phyloP scores from a whole-genome alignment of 2,329 filamentous ascomycete species.

The Aaosphaeria arxii region DNA sequence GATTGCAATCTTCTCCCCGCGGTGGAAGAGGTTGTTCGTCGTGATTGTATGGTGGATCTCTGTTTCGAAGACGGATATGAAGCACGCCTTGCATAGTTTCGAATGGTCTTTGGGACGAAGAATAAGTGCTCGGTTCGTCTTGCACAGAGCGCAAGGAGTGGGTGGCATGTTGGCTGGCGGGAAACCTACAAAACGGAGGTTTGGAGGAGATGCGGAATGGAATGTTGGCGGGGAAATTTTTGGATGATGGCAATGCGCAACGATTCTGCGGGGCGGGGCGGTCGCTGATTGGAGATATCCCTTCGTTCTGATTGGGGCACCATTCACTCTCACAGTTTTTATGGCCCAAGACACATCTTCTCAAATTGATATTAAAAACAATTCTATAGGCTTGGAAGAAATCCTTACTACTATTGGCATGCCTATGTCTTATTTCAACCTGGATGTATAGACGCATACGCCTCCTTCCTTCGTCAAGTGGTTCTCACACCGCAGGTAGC shows the following conservation, averaged over 20 bases:
- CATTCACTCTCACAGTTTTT: too few species aligned
- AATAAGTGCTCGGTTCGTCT: conserved; percentile 75
- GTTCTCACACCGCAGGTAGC: too few species aligned
- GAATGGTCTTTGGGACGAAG: conserved; percentile 93
- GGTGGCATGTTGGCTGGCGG: conserved; percentile 63
- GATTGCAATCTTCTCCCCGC: conserved; percentile 85
- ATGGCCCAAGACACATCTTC: too few species aligned
- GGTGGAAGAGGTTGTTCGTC: conserved; percentile 74
- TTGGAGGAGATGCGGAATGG: not conserved
- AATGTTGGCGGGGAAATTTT: conserved; percentile 2
- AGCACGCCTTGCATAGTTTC: conserved; percentile 88
- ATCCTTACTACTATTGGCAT: too few species aligned
- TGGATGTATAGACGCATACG: too few species aligned
- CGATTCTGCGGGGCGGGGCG: conserved; percentile 2
- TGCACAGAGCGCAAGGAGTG: conserved; percentile 71
- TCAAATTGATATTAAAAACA: too few species aligned
- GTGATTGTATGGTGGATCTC: conserved; percentile 93
- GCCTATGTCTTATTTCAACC: too few species aligned
- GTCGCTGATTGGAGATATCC: not conserved
- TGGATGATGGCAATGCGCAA: not conserved
- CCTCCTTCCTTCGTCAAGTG: too few species aligned
- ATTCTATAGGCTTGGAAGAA: too few species aligned
- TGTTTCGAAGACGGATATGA: conserved; percentile 81
- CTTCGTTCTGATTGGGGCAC: too few species aligned
- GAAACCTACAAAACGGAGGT: not conserved